Evolutionary conservation across 176 grass and related monocot genomes (phyloP), one percentile per base, ranked within the genome.

Genomic region (Miscanthus lutarioriparius): DNA sequence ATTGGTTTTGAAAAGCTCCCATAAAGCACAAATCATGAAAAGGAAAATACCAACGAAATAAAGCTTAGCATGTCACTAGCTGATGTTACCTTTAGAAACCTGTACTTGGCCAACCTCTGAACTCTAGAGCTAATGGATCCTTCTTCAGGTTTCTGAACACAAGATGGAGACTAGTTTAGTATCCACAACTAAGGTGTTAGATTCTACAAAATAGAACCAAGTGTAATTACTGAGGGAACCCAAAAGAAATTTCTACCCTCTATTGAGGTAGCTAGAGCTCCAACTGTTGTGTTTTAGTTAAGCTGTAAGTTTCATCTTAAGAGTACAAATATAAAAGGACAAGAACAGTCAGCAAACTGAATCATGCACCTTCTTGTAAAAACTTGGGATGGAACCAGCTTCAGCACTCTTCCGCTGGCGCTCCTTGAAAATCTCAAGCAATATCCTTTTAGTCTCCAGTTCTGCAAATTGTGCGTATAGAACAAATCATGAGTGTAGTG

Each of bases 341-440:
- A 67, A 77, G 39, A 79, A 63, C 12, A 64, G 26, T 74, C 43
- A 74, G 0, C 16, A 36, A 90, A 59, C 44, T 38, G 39, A 80
- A 83, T 32, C 64, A 76, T 6, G 72, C 79, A 92, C 93, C 96
- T 99, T 99, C 85, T 99, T 99, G 84, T 99, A 99, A 56, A 96
- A 99, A 91, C 92, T 92, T 87, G 96, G 96, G 64, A 99, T 94
- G 20, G 96, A 94, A 83, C 96, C 96, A 86, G 93, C 93, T 96
- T 96, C 90, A 33, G 89, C 87, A 83, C 89, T 95, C 91, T 91
- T 96, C 80, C 89, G 88, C 62, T 99, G 96, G 27, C 96, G 82
- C 76, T 99, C 96, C 62, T 99, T 99, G 68, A 99, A 99, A 79
- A 99, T 99, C 72, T 99, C 93, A 71, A 99, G 89, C 86, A 99